phyloP scores from a whole-genome alignment of 371 early-diverging fungal species.

The Mucor circinelloides region DNA sequence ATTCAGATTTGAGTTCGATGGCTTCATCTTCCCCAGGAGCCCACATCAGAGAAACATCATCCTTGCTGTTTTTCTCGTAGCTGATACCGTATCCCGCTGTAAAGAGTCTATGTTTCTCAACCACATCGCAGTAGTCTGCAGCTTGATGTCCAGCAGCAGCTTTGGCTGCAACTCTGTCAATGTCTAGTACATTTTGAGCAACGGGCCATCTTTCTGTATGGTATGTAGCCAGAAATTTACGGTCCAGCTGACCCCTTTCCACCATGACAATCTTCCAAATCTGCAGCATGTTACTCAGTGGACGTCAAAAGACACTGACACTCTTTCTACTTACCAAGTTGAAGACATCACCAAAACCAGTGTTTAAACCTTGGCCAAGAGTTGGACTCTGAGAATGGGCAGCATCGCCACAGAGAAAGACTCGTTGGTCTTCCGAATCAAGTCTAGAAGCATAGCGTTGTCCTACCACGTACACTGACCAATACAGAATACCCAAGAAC shows the following conservation, averaged over 20 bases:
- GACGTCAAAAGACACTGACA: not conserved
- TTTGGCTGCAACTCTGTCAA: slow-evolving; percentile 45
- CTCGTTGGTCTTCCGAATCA: slow-evolving; percentile 32
- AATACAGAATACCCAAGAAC: slow-evolving; percentile 49
- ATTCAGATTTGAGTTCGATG: not conserved
- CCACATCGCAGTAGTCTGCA: slow-evolving; percentile 36
- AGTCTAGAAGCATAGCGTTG: slow-evolving; percentile 39
- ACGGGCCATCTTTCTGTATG: slow-evolving; percentile 39
- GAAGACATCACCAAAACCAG: slow-evolving; percentile 50
- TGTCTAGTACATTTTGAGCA: slow-evolving; percentile 37
- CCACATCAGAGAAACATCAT: slow-evolving; percentile 14
- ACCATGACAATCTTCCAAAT: slow-evolving; percentile 47
- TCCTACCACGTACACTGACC: slow-evolving; percentile 52
- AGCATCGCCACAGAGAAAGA: slow-evolving; percentile 51
- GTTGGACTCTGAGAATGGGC: slow-evolving; percentile 52
- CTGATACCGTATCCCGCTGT: slow-evolving; percentile 49
- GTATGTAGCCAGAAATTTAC: slow-evolving; percentile 32
- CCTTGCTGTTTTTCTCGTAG: slow-evolving; percentile 14
- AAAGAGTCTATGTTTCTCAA: slow-evolving; percentile 37
- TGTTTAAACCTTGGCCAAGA: slow-evolving; percentile 47
- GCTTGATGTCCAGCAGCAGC: slow-evolving; percentile 39
- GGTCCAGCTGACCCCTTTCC: slow-evolving; percentile 30
- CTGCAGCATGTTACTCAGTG: slow-evolving; percentile 8
- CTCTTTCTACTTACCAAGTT: slow-evolving; percentile 30
- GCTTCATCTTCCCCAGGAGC: not conserved